Evolutionary conservation across 1,139 yeast species (phyloP), one percentile per base, ranked within the genome.

Genomic region (Candida dubliniensis): DNA sequence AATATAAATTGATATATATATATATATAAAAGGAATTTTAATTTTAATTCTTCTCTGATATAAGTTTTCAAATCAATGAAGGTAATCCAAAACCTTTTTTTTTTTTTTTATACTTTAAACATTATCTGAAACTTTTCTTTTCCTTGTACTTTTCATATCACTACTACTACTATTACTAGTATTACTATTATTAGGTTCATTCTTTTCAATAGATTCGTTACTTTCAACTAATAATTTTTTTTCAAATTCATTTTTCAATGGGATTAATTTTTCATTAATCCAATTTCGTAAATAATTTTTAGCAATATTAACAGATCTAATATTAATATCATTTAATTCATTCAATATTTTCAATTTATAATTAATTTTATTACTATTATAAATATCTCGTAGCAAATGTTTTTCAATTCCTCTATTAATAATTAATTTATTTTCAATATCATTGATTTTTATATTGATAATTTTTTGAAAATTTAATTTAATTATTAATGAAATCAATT

Each of bases 401-500:
- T 61, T 52, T 23, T 61, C 51, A 15, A 51, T 57, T 5, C 49
- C 44, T 5, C 23, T 5, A 18, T 18, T 18, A 5, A 69, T 54
- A 4, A 46, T 46, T 37, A 70, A 50, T 4, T 45, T 26, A 1
- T 52, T 47, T 5, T 47, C 44, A 18, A 54, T 55, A 36, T 67
- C 67, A 47, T 71, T 70, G 7, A 72, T 63, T 42, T 56, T 60
- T 11, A 64, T 48, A 23, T 58, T 57, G 4, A 69, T 55, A 6
- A 57, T 44, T 2, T 58, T 57, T 12, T 60, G 56, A 38, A 63
- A 66, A 38, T 60, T 53, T 60, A 65, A 55, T 25, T 65, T 66
- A 13, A 66, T 53, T 3, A 51, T 46, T 4, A 61, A 56, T 3
- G 38, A 38, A 5, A 49, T 53, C 12, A 65, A 46, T 8, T n/a